Evolutionary conservation across 2,329 filamentous ascomycete species (phyloP), one percentile per base, ranked within the genome.

Genomic region (Tolypocladium pustulatum): DNA sequence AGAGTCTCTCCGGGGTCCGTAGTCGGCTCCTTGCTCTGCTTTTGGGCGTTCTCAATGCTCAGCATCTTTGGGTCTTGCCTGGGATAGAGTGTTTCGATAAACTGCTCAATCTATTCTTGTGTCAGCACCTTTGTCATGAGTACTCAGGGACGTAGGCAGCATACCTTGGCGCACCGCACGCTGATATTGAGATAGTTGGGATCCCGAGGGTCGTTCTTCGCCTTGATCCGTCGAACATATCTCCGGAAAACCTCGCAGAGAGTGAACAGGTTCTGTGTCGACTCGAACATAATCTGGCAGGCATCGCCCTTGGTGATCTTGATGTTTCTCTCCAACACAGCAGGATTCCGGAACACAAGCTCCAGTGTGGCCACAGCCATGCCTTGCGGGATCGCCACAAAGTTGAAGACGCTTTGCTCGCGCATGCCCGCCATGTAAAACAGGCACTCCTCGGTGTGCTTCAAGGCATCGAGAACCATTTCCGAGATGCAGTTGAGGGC

Each of bases 391-490:
- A 99, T 99, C 59, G 93, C 93, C 54, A 91, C 91, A 73, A 99
- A 99, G 81, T 99, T 99, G 84, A 99, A 99, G 32, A 96, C 91
- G 70, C 91, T 96, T 77, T 99, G 94, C 70, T 99, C 94, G 65
- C 88, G 87, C 63, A 99, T 85, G 54, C 90, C 94, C 6, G 93
- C 93, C 78, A 99, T 91, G 76, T 97, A 99, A 78, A 92, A 97
- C n/a, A 99, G 76, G 71, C 93, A 97, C 69, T 97, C 91, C 63
- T 97, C 91, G 5, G 84, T 88, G 65, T 96, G 89, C 69, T 86
- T 85, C 51, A 99, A 80, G 6, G 93, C 90, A 67, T 94, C 91
- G 60, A 97, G 80, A 8, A 97, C 86, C 92, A 99, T 96, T 69
- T 97, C 91, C 1, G 93, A 96, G 66, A 87, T 87, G 76, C 90